These are phyloP conservation scores for Euptelea pleiosperma DNA, from an alignment of 164 flowering plant species.

Conservation along the genomic window DNA sequence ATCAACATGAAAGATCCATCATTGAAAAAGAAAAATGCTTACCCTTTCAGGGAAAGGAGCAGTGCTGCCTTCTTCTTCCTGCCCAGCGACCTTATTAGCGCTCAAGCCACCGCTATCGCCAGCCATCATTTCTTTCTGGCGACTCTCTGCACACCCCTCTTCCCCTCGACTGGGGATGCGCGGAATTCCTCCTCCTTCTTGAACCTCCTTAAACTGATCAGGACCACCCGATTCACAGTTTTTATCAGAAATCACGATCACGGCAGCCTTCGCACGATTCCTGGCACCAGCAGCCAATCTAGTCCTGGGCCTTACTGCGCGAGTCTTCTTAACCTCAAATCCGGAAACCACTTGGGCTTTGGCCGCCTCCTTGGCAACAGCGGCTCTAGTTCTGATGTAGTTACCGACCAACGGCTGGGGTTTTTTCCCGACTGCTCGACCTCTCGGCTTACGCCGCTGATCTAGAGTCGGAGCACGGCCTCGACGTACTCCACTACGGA, in stretches of 20 bases:
- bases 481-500: conserved; percentile 60
- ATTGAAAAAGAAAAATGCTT: background rate
- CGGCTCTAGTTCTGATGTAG: conserved; percentile 54
- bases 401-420: conserved; percentile 30
- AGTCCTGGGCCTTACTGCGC: conserved; percentile 19
- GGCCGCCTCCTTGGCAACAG: conserved; percentile 46
- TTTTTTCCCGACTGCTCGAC: conserved; percentile 24
- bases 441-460: conserved; percentile 14
- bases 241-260: conserved; percentile 14
- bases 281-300: conserved; percentile 23
- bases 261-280: conserved; percentile 17
- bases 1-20: background rate
- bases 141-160: conserved; percentile 6
- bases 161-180: conserved; percentile 1
- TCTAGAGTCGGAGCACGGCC: conserved; percentile 44
- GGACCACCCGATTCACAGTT: conserved; percentile 8
- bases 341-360: background rate
- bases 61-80: conserved; percentile 66
- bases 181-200: conserved; percentile 18
- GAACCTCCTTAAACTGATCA: conserved; percentile 5
- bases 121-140: conserved; percentile 31
- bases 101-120: conserved; percentile 74
- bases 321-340: background rate
- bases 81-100: conserved; percentile 61
- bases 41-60: conserved; percentile 81